phyloP scores from a whole-genome alignment of 176 grass and related monocot species.

The Carex kokanica region DNA sequence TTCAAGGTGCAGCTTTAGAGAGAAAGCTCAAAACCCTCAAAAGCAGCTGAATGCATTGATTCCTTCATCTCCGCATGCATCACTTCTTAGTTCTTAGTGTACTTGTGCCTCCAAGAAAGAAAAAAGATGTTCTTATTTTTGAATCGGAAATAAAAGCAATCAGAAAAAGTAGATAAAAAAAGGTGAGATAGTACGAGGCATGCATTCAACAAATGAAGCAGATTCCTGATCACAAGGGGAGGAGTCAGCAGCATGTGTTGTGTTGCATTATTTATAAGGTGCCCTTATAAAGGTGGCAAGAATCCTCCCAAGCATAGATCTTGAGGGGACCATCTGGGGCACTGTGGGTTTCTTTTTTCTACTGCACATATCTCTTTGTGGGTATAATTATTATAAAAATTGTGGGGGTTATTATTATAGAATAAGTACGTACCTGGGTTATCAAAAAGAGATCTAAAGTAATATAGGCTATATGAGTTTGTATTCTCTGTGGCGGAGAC shows the following conservation, averaged over 20 bases:
- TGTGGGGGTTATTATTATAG: background rate
- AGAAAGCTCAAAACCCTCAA: conserved; percentile 4
- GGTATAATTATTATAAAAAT: background rate
- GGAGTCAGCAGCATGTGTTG: conserved; percentile 31
- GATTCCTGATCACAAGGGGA: conserved; percentile 31
- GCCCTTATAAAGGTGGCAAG: conserved; percentile 9
- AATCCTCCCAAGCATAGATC: background rate
- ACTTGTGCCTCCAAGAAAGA: conserved; percentile 9
- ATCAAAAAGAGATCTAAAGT: background rate
- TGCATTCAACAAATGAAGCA: conserved; percentile 28
- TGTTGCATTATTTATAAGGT: background rate
- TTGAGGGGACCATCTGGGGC: background rate
- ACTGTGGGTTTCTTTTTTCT: background rate
- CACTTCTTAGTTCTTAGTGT: conserved; percentile 13
- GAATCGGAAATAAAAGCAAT: background rate
- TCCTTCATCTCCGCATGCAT: conserved; percentile 15
- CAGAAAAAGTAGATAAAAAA: conserved; percentile 6
- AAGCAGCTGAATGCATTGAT: background rate
- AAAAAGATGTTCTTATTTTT: background rate
- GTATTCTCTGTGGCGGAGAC: background rate
- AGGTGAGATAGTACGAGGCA: conserved; percentile 22
- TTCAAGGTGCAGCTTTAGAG: background rate
- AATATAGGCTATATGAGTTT: background rate
- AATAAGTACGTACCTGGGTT: background rate
- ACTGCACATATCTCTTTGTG: background rate